Evolutionary conservation across 352 stramenopile species (phyloP).

Genomic region (Achlya hypogyna): DNA sequence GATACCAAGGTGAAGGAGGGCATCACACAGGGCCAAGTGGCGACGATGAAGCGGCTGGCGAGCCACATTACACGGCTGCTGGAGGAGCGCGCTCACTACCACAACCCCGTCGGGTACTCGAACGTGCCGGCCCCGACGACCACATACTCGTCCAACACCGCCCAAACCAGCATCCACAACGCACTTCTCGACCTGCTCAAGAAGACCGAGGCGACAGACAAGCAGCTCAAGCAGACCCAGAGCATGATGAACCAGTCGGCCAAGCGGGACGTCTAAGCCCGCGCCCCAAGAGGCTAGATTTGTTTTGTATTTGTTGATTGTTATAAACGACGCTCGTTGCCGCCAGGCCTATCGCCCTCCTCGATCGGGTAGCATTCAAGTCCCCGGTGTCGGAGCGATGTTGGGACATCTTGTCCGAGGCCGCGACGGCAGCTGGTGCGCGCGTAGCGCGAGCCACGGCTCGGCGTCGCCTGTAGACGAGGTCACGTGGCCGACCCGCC

Average conservation of each 20-base stretch:
- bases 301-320: not conserved
- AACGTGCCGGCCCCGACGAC: not conserved
- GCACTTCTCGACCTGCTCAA: constrained; percentile 17
- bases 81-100: constrained; percentile 10
- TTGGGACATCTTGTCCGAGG: too few species aligned
- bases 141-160: constrained; percentile 4
- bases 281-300: not conserved
- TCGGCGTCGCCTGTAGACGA: too few species aligned
- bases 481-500: too few species aligned
- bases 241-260: constrained; percentile 16
- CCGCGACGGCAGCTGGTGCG: too few species aligned
- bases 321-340: not conserved
- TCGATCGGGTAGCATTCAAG: too few species aligned
- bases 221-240: constrained; percentile 17
- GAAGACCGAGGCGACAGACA: constrained; percentile 20
- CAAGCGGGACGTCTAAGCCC: not conserved
- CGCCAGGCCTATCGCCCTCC: too few species aligned
- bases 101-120: not conserved
- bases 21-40: constrained; percentile 16
- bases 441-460: too few species aligned
- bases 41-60: constrained; percentile 11
- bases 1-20: constrained; percentile 28
- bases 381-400: too few species aligned
- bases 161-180: constrained; percentile 15
- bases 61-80: constrained; percentile 4